Conservation (phyloP, 2,329 filamentous ascomycete genomes). For the Verticillium isaacii region DNA sequence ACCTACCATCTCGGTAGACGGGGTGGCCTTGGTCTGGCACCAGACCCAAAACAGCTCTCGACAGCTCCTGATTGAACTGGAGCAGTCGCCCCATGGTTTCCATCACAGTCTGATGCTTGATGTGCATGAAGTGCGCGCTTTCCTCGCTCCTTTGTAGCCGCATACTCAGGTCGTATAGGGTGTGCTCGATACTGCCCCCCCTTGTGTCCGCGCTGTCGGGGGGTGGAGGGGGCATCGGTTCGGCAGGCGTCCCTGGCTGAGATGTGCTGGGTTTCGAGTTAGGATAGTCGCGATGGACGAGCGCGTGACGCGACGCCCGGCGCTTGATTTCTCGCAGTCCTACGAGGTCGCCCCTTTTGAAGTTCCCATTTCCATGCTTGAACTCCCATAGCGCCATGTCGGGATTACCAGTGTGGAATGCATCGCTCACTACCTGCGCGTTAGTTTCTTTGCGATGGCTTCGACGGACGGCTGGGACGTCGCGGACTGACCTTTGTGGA, state of each 20-base stretch:
- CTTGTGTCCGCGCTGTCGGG: constrained; percentile 71
- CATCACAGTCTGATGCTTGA: constrained; percentile 76
- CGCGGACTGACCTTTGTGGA: constrained; percentile 77
- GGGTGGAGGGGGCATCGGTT: constrained; percentile 60
- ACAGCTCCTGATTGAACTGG: constrained; percentile 81
- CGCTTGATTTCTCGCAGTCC: constrained; percentile 94
- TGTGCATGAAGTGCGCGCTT: constrained; percentile 69
- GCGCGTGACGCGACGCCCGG: constrained; percentile 83
- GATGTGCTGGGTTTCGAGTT: constrained; percentile 69
- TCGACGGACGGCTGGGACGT: background rate
- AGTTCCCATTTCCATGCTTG: constrained; percentile 95
- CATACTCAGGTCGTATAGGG: constrained; percentile 71
- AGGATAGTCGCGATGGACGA: constrained; percentile 89
- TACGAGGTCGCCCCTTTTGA: constrained; percentile 89
- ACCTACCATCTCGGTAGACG: constrained; percentile 77
- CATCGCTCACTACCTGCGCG: constrained; percentile 73
- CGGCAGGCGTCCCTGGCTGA: constrained; percentile 79
- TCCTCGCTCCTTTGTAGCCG: constrained; percentile 82
- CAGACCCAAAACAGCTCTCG: constrained; percentile 67
- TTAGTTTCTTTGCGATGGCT: constrained; percentile 11
- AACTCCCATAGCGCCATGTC: constrained; percentile 98
- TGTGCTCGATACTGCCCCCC: constrained; percentile 72
- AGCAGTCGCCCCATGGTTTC: constrained; percentile 69
- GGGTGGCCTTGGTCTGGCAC: constrained; percentile 72
- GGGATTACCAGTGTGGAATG: constrained; percentile 91